phyloP scores from a whole-genome alignment of 768 basidiomycete genomes.

The Tulasnella sp. region DNA sequence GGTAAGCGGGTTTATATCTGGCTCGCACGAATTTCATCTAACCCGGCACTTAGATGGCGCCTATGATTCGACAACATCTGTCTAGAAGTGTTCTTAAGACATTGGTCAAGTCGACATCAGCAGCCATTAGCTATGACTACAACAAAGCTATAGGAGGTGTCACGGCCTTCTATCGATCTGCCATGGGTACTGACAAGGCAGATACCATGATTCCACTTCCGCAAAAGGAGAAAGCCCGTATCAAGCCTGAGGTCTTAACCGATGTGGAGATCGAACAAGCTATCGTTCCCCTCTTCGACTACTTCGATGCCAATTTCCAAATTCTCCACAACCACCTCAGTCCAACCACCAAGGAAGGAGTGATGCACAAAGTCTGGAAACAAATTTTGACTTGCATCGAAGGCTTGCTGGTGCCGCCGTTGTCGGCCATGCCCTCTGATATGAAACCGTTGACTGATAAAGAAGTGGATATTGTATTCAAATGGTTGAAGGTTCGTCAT shows the following conservation, averaged over 20 bases:
- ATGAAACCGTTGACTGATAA: constrained; percentile 90
- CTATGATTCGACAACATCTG: constrained; percentile 77
- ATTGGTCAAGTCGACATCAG: constrained; percentile 48
- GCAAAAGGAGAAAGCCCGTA: constrained; percentile 57
- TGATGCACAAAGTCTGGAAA: constrained; percentile 93
- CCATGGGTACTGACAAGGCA: constrained; percentile 44
- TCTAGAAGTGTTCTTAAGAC: constrained; percentile 65
- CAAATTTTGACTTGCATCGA: constrained; percentile 81
- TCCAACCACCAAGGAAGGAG: constrained; percentile 73
- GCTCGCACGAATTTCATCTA: neutral
- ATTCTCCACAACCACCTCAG: constrained; percentile 82
- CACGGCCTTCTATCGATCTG: constrained; percentile 69
- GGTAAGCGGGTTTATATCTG: constrained; percentile 32
- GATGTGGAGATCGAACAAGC: constrained; percentile 93
- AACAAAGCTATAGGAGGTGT: constrained; percentile 80
- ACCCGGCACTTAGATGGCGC: constrained; percentile 58
- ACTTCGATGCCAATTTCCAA: constrained; percentile 86
- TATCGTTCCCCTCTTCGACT: constrained; percentile 84
- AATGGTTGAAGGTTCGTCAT: constrained; percentile 74
- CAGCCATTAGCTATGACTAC: constrained; percentile 54
- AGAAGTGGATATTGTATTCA: constrained; percentile 97
- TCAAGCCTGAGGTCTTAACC: constrained; percentile 66
- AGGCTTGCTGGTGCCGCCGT: constrained; percentile 75
- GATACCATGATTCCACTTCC: constrained; percentile 74
- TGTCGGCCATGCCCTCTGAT: constrained; percentile 72